phyloP scores from a whole-genome alignment of 2,329 filamentous ascomycete species.

The Aaosphaeria arxii region DNA sequence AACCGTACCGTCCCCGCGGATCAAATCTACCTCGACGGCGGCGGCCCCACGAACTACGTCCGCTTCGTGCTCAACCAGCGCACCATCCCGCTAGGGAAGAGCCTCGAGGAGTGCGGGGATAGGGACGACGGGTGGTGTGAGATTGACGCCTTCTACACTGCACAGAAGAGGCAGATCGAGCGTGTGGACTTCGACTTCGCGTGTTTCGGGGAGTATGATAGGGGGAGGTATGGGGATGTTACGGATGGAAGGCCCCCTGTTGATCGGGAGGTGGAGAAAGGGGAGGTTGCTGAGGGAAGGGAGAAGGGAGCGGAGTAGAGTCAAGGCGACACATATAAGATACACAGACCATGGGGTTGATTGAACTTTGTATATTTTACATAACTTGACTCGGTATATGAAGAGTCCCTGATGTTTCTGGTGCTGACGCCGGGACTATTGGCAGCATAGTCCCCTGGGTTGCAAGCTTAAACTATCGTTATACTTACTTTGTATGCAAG shows the following conservation, averaged over 20 bases:
- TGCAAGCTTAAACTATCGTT: no score
- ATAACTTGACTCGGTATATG: no score
- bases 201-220: constrained; percentile 60
- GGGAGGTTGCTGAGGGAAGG: no score
- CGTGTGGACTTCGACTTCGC: constrained; percentile 62
- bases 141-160: constrained; percentile 62
- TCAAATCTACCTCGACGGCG: constrained; percentile 47
- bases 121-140: constrained; percentile 77
- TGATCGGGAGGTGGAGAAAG: no score
- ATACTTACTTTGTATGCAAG: no score
- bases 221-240: constrained; percentile 48
- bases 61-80: constrained; percentile 74
- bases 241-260: constrained; percentile 47
- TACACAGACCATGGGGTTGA: no score
- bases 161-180: constrained; percentile 58
- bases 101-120: constrained; percentile 62
- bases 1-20: constrained; percentile 12
- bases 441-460: no score
- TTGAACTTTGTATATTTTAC: no score
- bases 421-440: no score
- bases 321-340: no score
- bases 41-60: constrained; percentile 63
- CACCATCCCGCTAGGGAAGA: constrained; percentile 66
- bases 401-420: no score
- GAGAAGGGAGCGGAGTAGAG: no score